Evolutionary conservation across 2,329 filamentous ascomycete species (phyloP), one percentile per base, ranked within the genome.

Genomic region (Beauveria varroae): DNA sequence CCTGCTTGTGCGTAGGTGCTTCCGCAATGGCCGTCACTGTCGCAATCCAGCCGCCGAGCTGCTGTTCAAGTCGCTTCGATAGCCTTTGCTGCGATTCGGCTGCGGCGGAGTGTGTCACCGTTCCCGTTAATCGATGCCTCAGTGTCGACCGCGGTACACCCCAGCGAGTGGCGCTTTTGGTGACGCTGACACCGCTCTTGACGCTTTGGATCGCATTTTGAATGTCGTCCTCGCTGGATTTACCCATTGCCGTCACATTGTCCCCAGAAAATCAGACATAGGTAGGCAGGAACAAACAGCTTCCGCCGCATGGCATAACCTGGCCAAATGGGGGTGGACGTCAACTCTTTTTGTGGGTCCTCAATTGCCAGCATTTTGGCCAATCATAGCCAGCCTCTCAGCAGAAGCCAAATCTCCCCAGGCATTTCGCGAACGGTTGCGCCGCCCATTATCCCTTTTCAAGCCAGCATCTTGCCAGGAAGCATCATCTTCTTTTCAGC

Each of bases 31-130:
- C 40, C 9, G 43, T 46, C 46, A 58, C 16, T 7, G 30, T 22
- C 4, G 58, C 7, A n/a, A 64, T 52, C 63, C 57, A 65, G 12
- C 62, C 26, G 22, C 22, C 53, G 16, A 65, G 57, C 30, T 61
- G 18, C 5, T 16, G 5, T 22, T 65, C 64, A 22, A 62, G 55
- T 20, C 56, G n/a, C n/a, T 50, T 57, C 8, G 55, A 62, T 14
- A 64, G 59, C 5, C 62, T 51, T 10, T 64, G 57, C 24, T 43
- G 22, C 37, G 37, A 20, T 20, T 59, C 57, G 26, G 47, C 34
- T 2, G 47, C 57, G 10, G 22, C 40, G 9, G 22, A 18, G 30
- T 52, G 47, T 16, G 47, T 50, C 34, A n/a, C 30, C 18, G 30
- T 58, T 18, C 57, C 57, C 12, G 44, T 51, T 14, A 59, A 26